Base-by-base conservation (phyloP, 169 alveolate genomes). In the Plasmodium adleri region DNA sequence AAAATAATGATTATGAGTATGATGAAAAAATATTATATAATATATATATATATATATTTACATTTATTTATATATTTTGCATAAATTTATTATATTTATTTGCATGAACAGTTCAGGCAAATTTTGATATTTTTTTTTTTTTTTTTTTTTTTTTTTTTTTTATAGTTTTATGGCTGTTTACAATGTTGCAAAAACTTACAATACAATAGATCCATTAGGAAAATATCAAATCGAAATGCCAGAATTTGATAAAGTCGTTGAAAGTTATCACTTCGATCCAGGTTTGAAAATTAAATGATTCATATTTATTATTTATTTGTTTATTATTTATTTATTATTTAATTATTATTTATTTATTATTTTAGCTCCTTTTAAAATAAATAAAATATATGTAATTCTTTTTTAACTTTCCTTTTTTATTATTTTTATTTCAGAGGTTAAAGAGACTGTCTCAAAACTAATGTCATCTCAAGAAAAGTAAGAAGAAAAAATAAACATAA, bases 161-260 rank as follows among this genome's bases (percentile, higher is more conserved):
- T 70, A 9, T 28, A 76, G 89, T 63, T 83, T 83, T 22, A 83
- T 83, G 91, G 54, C 86, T 15, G 91, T 83, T 26, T 83, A 83
- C 49, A 70, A 83, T 9, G 85, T 56, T 7, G 91, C 91, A 13
- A 83, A 83, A 72, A 83, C 71, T 43, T 59, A 83, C 20, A 70
- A 83, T 63, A 83, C 91, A 13, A 72, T 83, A 63, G 91, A 83
- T 64, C 91, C 91, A 26, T 62, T 83, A 54, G 85, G 80, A 26
- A 83, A 83, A 58, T 68, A 70, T 56, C 91, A 83, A 83, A 83
- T 83, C 60, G 91, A 68, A 72, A 83, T 83, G 91, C 91, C 86
- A 8, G 91, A 83, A 28, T 83, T 83, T 83, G 91, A 83, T 76
- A 83, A 83, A 52, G 91, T 70, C 45, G 85, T 83, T 20, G 91